Evolutionary conservation across 768 basidiomycete genomes (phyloP), one percentile per base, ranked within the genome.

Genomic region (Suillus lakei): DNA sequence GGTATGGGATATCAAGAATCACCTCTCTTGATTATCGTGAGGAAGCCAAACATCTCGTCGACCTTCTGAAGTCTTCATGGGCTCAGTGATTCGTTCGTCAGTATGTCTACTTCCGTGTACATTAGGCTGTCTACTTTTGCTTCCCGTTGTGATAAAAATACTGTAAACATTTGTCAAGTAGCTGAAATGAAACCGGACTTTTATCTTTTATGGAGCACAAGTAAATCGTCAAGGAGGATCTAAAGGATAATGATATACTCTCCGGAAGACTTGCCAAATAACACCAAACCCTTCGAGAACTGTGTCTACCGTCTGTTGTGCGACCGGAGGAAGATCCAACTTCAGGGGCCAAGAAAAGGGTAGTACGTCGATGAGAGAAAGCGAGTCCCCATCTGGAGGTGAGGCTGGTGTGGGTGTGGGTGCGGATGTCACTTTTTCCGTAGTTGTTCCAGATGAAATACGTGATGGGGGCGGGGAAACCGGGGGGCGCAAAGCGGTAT

Each of bases 1-100:
- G 94, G 43, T 97, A 95, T 72, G 91, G 91, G 5, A 91, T 96
- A 71, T 85, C 88, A 59, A 86, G 83, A 61, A 90, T 93, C 13
- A 77, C 75, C 51, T 79, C 82, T 18, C 74, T 94, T 46, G 85
- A 97, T 72, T 96, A 90, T 74, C 82, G 82, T 62, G 87, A 85
- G 74, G 94, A 90, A 76, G 88, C 84, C 10, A 80, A 82, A 55
- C 73, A 81, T 28, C 79, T 95, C 65, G 80, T 85, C 36, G 86
- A 91, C 63, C 74, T 86, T 55, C 81, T 96, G 65, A 82, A 83
- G 62, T 84, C 84, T 10, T 72, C 78, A n/a, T 91, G 88, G 89
- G 86, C 84, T 15, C 72, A 75, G 67, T 82, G 63, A 59, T 59
- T 41, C 16, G 13, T 43, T 21, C 18, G 18, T 28, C 26, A 12